Conservation (phyloP, 2,329 filamentous ascomycete genomes). For the Fusarium multiceps region DNA sequence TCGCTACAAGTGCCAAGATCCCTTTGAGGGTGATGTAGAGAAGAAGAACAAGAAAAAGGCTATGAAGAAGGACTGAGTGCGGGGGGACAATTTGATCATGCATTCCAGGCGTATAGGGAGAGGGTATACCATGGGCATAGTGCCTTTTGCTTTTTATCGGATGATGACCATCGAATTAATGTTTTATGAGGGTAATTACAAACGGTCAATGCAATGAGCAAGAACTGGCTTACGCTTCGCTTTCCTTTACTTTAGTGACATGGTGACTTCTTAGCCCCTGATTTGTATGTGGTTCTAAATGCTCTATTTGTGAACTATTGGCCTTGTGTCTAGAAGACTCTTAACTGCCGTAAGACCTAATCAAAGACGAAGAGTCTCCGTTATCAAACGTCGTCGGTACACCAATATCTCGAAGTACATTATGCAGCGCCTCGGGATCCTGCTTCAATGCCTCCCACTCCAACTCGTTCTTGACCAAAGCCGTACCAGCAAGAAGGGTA, state of each 20-base stretch:
- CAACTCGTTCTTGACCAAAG: constrained; percentile 67
- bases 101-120: not conserved
- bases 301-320: not conserved
- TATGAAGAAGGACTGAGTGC: not conserved
- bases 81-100: not conserved
- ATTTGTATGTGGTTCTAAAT: not conserved
- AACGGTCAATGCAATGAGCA: not conserved
- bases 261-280: not conserved
- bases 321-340: not conserved
- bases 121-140: not conserved
- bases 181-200: not conserved
- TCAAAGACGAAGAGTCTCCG: constrained; percentile 7
- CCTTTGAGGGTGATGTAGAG: not conserved
- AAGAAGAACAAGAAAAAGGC: not conserved
- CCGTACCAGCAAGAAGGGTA: constrained; percentile 72
- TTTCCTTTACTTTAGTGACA: not conserved
- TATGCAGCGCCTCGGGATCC: constrained; percentile 45
- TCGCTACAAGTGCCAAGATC: not conserved
- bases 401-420: constrained; percentile 48
- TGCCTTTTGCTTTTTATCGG: not conserved
- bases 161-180: not conserved
- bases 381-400: constrained; percentile 36
- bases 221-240: not conserved
- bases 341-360: not conserved
- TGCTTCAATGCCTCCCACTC: constrained; percentile 67